Evolutionary conservation across 805 yeast genomes (phyloP).

Genomic region (Saturnispora sanitii): DNA sequence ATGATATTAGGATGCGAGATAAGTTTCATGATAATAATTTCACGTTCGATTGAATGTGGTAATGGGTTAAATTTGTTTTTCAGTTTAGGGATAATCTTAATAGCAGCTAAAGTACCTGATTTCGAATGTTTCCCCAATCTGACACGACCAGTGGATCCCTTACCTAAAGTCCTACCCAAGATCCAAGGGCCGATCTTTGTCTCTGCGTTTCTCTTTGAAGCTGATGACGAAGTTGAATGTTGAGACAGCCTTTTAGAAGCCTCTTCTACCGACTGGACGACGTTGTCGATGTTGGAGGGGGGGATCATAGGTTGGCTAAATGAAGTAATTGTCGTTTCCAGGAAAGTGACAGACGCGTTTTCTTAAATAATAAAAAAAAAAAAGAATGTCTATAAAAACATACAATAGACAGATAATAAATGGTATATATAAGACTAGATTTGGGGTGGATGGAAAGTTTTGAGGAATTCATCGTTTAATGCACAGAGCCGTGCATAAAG

Average conservation of each 20-base stretch:
- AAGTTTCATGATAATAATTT: conserved; percentile 93
- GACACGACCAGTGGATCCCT: conserved; percentile 79
- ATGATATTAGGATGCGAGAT: conserved; percentile 90
- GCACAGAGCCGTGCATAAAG: no score
- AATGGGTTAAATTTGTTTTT: conserved; percentile 39
- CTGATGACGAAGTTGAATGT: conserved; percentile 29
- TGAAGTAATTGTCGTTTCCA: background rate
- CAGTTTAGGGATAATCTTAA: conserved; percentile 67
- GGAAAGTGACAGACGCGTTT: no score
- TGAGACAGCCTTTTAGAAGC: conserved; percentile 30
- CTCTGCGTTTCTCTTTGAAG: conserved; percentile 28
- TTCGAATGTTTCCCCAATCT: conserved; percentile 58
- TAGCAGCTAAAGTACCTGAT: conserved; percentile 73
- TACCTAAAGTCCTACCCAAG: conserved; percentile 67
- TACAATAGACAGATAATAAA: no score
- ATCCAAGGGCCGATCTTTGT: conserved; percentile 71
- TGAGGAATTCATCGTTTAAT: no score
- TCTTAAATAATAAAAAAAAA: no score
- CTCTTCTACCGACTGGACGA: conserved; percentile 29
- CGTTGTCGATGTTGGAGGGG: conserved; percentile 31
- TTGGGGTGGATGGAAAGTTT: no score
- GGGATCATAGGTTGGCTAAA: background rate
- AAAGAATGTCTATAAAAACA: no score
- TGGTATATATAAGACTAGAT: no score
- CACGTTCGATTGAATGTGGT: conserved; percentile 95